phyloP scores from a whole-genome alignment of 441 rosid species.

The Brassica hybrid region DNA sequence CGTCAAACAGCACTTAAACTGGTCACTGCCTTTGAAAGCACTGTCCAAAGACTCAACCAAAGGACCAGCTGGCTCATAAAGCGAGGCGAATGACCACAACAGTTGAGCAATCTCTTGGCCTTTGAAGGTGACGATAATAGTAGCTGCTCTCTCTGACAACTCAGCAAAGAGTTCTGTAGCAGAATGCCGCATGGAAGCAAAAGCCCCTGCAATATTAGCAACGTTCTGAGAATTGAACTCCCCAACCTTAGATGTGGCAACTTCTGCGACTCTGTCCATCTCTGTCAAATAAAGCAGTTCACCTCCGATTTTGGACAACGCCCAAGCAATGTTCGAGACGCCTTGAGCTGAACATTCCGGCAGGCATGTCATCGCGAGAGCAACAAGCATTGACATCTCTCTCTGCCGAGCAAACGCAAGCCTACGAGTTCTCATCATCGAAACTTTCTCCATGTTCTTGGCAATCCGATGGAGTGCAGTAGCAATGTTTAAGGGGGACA shows the following conservation, averaged over 20 bases:
- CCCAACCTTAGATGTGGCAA: constrained; percentile 66
- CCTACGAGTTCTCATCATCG: constrained; percentile 74
- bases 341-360: constrained; percentile 97
- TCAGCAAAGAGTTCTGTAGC: constrained; percentile 73
- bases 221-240: constrained; percentile 92
- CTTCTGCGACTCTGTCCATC: constrained; percentile 97
- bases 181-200: constrained; percentile 89
- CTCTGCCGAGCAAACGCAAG: constrained; percentile 80
- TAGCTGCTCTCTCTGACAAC: constrained; percentile 69
- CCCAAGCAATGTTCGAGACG: constrained; percentile 93
- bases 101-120: constrained; percentile 93
- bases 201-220: constrained; percentile 93
- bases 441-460: constrained; percentile 94
- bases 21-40: constrained; percentile 56
- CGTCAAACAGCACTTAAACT: constrained; percentile 54
- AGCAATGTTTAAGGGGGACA: constrained; percentile 82
- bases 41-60: constrained; percentile 73
- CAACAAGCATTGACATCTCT: constrained; percentile 95
- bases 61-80: constrained; percentile 68
- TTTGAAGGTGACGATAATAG: constrained; percentile 55
- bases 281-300: constrained; percentile 88
- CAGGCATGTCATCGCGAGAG: constrained; percentile 80
- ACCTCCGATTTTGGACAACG: constrained; percentile 89
- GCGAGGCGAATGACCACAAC: constrained; percentile 92
- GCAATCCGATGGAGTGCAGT: constrained; percentile 89